A percentile compares a stretch with the other conserved stretches of the same genome.
phyloP scores from a whole-genome alignment of 129 eudicot genomes.

The Sambucus nigra region DNA sequence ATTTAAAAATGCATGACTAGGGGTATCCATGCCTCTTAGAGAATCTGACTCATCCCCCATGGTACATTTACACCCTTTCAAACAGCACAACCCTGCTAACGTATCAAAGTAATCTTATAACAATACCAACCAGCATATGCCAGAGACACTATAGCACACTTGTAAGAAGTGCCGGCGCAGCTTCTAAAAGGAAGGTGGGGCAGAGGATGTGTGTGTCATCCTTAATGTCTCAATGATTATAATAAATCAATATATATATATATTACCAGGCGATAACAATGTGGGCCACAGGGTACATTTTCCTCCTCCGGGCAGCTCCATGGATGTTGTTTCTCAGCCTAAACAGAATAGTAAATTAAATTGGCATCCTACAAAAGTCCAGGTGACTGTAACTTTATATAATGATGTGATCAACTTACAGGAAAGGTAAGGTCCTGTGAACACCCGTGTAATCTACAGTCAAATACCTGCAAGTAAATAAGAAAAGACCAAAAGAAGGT shows the following conservation, averaged over 20 bases:
- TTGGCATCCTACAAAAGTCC: background rate
- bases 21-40: too few species aligned
- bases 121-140: background rate
- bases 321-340: constrained; percentile 77
- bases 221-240: constrained; percentile 1
- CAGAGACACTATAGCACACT: background rate
- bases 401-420: constrained; percentile 35
- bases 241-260: background rate
- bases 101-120: background rate
- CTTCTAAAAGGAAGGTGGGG: background rate
- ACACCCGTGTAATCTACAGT: constrained; percentile 95
- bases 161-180: background rate
- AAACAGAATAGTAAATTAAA: constrained; percentile 4
- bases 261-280: constrained; percentile 74
- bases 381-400: constrained; percentile 1
- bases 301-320: constrained; percentile 54
- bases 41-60: too few species aligned
- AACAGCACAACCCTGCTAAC: too few species aligned
- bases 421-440: constrained; percentile 95
- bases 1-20: too few species aligned
- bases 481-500: constrained; percentile 10
- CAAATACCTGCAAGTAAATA: constrained; percentile 69
- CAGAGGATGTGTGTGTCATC: too few species aligned
- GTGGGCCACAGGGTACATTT: constrained; percentile 51
- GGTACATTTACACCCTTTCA: too few species aligned